Base-by-base conservation (phyloP, 148 eudicot genomes). In the Persicaria maculosa region DNA sequence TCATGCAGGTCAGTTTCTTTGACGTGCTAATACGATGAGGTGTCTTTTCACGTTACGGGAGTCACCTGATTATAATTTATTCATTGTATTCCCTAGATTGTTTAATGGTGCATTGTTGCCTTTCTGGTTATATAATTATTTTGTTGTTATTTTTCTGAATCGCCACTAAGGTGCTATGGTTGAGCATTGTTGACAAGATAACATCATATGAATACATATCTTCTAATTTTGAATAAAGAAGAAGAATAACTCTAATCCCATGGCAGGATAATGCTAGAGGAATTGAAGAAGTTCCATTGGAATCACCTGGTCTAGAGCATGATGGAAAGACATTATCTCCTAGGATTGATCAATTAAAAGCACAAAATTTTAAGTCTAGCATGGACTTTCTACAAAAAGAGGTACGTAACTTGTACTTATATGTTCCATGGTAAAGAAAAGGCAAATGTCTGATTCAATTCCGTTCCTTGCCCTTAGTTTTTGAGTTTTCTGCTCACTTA, bases 371-470 rank as follows among this genome's bases (percentile, higher is more conserved):
- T 79, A 84, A 73, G 80, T 92, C 92, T 68, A 86, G 89, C 88
- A 87, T 95, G 83, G 91, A 92, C 72, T 88, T 87, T 55, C 78
- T 95, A 72, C 92, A 87, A 8, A 86, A 89, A 80, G 96, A 92
- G 97, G 99, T 95, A 95, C 59, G 16, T 31, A 31, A 31, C 40
- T 2, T 46, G 40, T 7, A 59, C 0, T 59, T 65, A 5, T 65
- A 65, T 17, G 68, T 62, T 62, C 2, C 4, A 48, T 48, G 12
- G 52, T 9, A 48, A 48, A 6, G 50, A 65, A 59, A 36, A 19
- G 31, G n/a, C 68, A 62, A 4, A 9, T 62, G 25, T 57, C 9
- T 65, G 19, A 36, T 40, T 40, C 46, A 10, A 22, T 57, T 57
- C 31, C 17, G 17, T 36, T 10, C 11, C n/a, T 10, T 25, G 44